These are phyloP conservation scores for Hemileia vastatrix DNA, from an alignment of 1,284 basidiomycete species.

Conservation along the genomic window DNA sequence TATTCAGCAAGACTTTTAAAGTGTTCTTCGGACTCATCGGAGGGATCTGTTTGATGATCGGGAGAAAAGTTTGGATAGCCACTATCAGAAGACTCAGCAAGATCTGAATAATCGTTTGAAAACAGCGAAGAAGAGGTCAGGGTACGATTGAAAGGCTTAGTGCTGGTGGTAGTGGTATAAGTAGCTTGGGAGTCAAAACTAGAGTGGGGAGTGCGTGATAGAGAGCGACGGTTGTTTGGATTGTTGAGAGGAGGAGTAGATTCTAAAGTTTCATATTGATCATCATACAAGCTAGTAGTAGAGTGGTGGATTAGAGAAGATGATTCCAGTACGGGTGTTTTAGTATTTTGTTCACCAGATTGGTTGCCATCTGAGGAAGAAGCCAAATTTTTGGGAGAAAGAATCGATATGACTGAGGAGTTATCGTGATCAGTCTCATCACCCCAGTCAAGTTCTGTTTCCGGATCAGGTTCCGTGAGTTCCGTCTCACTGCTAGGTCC, in stretches of 20 bases:
- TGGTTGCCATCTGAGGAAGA: background rate
- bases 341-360: no score
- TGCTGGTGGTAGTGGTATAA: background rate
- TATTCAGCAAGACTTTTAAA: background rate
- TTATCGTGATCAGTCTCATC: conserved; percentile 12
- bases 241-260: background rate
- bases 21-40: no score
- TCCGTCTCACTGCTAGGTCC: conserved; percentile 18
- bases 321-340: no score
- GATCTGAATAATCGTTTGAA: background rate
- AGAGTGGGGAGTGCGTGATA: background rate
- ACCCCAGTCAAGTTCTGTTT: conserved; percentile 12
- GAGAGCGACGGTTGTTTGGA: background rate
- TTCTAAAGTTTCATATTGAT: no score
- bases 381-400: background rate
- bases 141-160: background rate
- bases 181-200: conserved; percentile 12
- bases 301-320: no score
- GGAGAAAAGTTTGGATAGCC: no score
- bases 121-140: background rate
- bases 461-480: conserved; percentile 17
- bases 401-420: background rate
- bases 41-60: no score
- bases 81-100: conserved; percentile 15
- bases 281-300: no score